Conservation (phyloP, 768 basidiomycete genomes). For the Myochromella boudieri region DNA sequence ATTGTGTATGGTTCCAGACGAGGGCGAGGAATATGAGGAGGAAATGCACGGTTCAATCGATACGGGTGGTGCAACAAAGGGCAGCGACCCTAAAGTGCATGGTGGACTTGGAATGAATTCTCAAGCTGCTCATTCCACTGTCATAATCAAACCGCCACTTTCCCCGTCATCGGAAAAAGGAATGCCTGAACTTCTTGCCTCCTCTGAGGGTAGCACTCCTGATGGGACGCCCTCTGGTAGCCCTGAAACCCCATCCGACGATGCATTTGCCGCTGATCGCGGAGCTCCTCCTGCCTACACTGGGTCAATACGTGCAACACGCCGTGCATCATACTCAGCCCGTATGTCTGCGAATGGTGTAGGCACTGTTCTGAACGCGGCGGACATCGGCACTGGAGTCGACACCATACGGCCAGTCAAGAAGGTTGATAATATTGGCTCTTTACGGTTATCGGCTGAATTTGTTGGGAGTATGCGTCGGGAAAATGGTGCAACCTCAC, state of each 20-base stretch:
- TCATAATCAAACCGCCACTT: conserved; percentile 57
- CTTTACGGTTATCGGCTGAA: conserved; percentile 74
- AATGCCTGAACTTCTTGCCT: conserved; percentile 36
- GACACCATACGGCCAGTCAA: conserved; percentile 94
- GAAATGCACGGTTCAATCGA: conserved; percentile 50
- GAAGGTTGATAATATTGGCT: conserved; percentile 81
- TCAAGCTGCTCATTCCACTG: conserved; percentile 67
- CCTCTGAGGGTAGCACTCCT: conserved; percentile 29
- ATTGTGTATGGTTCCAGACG: conserved; percentile 56
- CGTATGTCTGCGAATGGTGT: conserved; percentile 58
- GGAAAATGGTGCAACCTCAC: conserved; percentile 52
- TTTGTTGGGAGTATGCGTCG: conserved; percentile 74
- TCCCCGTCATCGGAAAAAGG: conserved; percentile 39
- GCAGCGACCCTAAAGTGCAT: conserved; percentile 50
- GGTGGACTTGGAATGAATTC: conserved; percentile 48
- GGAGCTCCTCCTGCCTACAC: conserved; percentile 76
- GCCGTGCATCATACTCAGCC: conserved; percentile 79
- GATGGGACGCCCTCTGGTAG: conserved; percentile 46
- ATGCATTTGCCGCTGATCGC: conserved; percentile 26
- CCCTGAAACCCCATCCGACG: conserved; percentile 33
- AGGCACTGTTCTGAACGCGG: conserved; percentile 77
- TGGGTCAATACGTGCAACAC: conserved; percentile 59
- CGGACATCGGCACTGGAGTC: conserved; percentile 83
- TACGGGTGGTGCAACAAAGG: conserved; percentile 62
- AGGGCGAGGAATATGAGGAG: conserved; percentile 47